Conservation (phyloP, 768 basidiomycete genomes). For the Terana coerulea region DNA sequence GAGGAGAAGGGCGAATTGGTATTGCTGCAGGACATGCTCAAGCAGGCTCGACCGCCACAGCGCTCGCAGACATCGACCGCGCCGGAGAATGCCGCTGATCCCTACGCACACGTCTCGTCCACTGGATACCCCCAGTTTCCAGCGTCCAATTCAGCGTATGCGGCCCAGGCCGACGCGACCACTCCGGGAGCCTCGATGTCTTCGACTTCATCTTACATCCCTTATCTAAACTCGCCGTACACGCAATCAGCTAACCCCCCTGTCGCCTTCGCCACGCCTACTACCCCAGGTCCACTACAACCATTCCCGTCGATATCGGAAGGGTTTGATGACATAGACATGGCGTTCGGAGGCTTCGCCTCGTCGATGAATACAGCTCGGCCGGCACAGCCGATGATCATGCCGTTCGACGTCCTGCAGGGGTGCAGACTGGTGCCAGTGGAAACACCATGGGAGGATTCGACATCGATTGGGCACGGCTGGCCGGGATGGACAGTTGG, state of each 20-base stretch:
- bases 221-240: conserved; percentile 4
- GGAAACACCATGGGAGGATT: conserved; percentile 4
- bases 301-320: neutral
- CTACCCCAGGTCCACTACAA: neutral
- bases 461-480: conserved; percentile 20
- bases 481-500: conserved; percentile 16
- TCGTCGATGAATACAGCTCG: neutral
- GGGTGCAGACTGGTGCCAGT: conserved; percentile 6
- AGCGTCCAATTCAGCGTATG: neutral
- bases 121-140: neutral
- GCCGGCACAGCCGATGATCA: conserved; percentile 14
- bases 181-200: too few species aligned
- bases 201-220: neutral
- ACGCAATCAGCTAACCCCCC: neutral
- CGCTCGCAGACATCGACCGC: neutral
- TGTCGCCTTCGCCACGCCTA: neutral
- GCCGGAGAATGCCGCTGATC: neutral
- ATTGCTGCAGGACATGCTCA: conserved; percentile 6
- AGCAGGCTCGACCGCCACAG: conserved; percentile 2
- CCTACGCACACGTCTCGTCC: neutral
- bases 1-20: conserved; percentile 15
- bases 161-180: neutral
- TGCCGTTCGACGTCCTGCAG: conserved; percentile 22
- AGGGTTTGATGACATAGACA: conserved; percentile 3
- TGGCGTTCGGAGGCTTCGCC: neutral